These are phyloP conservation scores for Talaromyces borbonicus DNA, from an alignment of 495 filamentous ascomycete genomes.

Conservation along the genomic window DNA sequence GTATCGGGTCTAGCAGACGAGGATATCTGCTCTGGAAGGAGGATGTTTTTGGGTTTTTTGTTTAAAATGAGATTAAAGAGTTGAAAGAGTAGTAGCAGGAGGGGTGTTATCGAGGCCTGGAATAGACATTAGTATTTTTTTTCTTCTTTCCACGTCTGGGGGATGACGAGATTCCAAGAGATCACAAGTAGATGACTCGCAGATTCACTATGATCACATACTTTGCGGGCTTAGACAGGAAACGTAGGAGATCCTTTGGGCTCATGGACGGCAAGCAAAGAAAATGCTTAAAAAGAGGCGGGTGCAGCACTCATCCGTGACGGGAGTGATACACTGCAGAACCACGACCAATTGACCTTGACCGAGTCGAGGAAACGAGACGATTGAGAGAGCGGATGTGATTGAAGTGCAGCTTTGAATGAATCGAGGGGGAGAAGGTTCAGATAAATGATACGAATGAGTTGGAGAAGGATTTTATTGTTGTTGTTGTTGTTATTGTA, in stretches of 20 bases:
- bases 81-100: constrained; percentile 16
- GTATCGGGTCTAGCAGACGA: constrained; percentile 92
- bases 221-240: constrained; percentile 95
- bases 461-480: too few relatives aligned
- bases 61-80: constrained; percentile 10
- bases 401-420: background rate
- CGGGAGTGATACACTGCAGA: background rate
- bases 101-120: constrained; percentile 84
- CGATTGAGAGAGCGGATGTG: background rate
- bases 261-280: constrained; percentile 62
- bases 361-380: background rate
- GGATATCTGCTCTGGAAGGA: constrained; percentile 47
- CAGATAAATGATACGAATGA: too few relatives aligned
- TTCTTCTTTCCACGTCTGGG: constrained; percentile 1
- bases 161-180: constrained; percentile 9
- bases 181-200: constrained; percentile 1
- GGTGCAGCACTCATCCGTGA: constrained; percentile 23
- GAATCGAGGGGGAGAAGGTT: too few relatives aligned
- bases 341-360: background rate
- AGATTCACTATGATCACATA: constrained; percentile 34
- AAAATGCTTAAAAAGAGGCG: constrained; percentile 25
- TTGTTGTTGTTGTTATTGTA: too few relatives aligned
- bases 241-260: constrained; percentile 83
- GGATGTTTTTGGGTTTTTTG: constrained; percentile 14
- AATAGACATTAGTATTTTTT: constrained; percentile 10